Base-by-base conservation (phyloP, 495 filamentous ascomycete species). In the Umbilicaria muhlenbergii region DNA sequence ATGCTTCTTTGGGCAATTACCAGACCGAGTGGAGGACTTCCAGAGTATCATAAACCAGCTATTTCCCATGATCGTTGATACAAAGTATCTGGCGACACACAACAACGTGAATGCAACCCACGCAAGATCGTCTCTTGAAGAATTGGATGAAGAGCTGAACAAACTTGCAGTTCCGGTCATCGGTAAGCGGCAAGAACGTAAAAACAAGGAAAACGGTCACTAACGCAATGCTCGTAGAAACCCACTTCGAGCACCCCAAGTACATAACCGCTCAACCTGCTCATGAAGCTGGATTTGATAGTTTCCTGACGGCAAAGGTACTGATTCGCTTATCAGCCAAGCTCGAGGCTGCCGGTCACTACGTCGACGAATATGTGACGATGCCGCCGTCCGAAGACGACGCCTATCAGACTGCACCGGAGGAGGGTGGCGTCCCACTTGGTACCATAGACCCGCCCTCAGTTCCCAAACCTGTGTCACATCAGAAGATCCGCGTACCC, bases 231-330 rank as follows among this genome's bases (percentile, higher is more conserved):
- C 21, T 11, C 7, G 19, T 39, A 66, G 68, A 61, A 45, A 53
- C 52, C 1, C 59, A 74, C 21, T 38, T 49, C 10, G 41, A 63
- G 14, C 65, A 74, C 50, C 44, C 46, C 0, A 76, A 77, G 51
- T 77, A 80, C 47, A 35, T 58, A 14, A 51, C 46, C 15, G 52
- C 48, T 11, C 54, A 58, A 13, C 53, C 58, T 17, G 61, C 62
- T 31, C 83, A 86, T 41, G 73, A 85, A 55, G 83, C 81, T 14
- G 83, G 82, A 12, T 86, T 69, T 48, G 82, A 86, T 52, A 85
- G 81, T 57, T 71, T 70, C 47, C 68, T 83, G 50, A 79, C 81
- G 0, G 80, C 81, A 0, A 65, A 72, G 32, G 64, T 82, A 12
- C 76, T 80, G 49, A 60, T 83, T 45, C 77, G 73, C 37, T 60